A percentile compares a stretch with the other conserved stretches of the same genome.
Evolutionary conservation across 2,329 filamentous ascomycete genomes (phyloP).

Genomic region (Neonectria magnoliae): DNA sequence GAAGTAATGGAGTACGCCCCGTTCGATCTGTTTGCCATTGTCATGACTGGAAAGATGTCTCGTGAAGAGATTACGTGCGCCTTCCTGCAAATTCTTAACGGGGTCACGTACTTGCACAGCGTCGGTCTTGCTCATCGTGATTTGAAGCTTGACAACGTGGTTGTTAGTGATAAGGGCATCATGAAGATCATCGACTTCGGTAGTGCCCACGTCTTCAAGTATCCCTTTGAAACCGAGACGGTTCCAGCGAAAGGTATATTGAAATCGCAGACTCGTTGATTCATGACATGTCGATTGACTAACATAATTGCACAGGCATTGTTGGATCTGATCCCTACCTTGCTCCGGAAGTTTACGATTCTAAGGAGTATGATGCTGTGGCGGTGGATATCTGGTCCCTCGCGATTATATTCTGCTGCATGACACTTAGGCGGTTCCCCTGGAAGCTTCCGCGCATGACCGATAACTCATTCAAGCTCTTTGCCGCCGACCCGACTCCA

Average conservation of each 20-base stretch:
- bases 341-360: constrained; percentile 95
- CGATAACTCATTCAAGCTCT: constrained; percentile 95
- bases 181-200: constrained; percentile 99
- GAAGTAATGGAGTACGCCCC: constrained; percentile 99
- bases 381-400: constrained; percentile 98
- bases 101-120: constrained; percentile 92
- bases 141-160: constrained; percentile 96
- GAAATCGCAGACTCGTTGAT: neutral
- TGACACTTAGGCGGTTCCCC: constrained; percentile 93
- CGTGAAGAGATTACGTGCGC: constrained; percentile 90
- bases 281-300: constrained; percentile 13
- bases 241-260: constrained; percentile 51
- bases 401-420: constrained; percentile 98
- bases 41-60: constrained; percentile 98
- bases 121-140: constrained; percentile 96
- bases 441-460: constrained; percentile 95
- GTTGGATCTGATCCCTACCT: constrained; percentile 94
- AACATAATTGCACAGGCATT: constrained; percentile 56
- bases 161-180: constrained; percentile 94
- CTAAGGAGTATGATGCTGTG: constrained; percentile 91
- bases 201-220: constrained; percentile 95
- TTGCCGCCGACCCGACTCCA: constrained; percentile 84
- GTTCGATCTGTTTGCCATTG: constrained; percentile 94
- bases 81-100: constrained; percentile 93
- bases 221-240: constrained; percentile 86